A percentile compares a stretch with the other conserved stretches of the same genome.
These are phyloP conservation scores for Phytophthora syringae DNA, from an alignment of 352 stramenopile genomes.

Conservation along the genomic window DNA sequence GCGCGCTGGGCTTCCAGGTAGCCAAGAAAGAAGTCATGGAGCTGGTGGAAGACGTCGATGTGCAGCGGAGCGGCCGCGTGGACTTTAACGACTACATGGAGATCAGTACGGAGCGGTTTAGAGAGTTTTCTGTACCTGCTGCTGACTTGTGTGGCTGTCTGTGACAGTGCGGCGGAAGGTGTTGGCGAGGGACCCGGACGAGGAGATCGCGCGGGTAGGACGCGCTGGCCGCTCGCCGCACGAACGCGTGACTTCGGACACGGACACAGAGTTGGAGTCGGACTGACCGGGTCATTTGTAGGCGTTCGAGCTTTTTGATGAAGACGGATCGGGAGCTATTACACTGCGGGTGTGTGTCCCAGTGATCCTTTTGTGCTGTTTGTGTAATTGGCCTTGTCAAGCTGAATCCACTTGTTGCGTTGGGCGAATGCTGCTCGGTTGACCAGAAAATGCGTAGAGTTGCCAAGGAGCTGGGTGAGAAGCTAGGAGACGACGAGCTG, in stretches of 20 bases:
- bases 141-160: no score
- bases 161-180: constrained; percentile 79
- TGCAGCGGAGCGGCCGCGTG: constrained; percentile 82
- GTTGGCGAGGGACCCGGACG: constrained; percentile 87
- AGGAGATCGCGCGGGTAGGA: constrained; percentile 90
- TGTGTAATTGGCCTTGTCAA: constrained; percentile 18
- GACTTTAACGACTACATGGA: constrained; percentile 93
- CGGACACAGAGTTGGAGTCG: constrained; percentile 15
- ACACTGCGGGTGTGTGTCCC: constrained; percentile 71
- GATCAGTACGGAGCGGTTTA: constrained; percentile 73
- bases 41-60: constrained; percentile 91
- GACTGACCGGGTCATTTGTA: constrained; percentile 34
- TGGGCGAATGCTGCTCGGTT: no score
- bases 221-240: constrained; percentile 25
- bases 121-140: no score
- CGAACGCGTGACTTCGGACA: constrained; percentile 20
- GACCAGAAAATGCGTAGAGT: constrained; percentile 92
- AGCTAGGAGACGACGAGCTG: constrained; percentile 92
- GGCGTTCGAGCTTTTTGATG: constrained; percentile 96
- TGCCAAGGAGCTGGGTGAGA: constrained; percentile 93
- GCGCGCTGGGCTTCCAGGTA: constrained; percentile 93
- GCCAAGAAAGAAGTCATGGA: constrained; percentile 90
- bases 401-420: no score
- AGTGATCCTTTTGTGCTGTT: constrained; percentile 9
- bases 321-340: constrained; percentile 91